Conservation (phyloP, 495 filamentous ascomycete species). For the Staphylotrichum tortipilum region DNA sequence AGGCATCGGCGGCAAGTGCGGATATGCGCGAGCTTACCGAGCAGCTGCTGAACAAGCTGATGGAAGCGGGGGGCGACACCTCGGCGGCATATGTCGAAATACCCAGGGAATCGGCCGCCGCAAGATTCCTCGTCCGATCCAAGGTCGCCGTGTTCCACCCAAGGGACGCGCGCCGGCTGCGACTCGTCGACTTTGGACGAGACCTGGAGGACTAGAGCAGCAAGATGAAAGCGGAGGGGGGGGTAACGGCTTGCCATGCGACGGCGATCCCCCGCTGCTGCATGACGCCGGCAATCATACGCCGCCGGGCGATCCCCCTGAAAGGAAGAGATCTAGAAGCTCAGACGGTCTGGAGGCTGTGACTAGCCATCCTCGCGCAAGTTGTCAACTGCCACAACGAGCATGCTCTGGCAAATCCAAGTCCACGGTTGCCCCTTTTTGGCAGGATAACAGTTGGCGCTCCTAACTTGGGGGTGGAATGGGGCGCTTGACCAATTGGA, state of each 20-base stretch:
- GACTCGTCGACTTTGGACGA: constrained; percentile 77
- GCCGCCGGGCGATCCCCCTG: constrained; percentile 1
- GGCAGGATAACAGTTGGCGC: no score
- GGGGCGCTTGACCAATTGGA: constrained; percentile 13
- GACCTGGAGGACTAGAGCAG: constrained; percentile 54
- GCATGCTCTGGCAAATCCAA: no score
- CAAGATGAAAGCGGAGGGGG: background rate
- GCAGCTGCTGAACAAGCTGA: constrained; percentile 48
- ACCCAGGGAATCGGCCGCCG: constrained; percentile 67
- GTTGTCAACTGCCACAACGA: no score
- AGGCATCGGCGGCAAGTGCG: constrained; percentile 54
- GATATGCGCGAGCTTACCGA: constrained; percentile 63
- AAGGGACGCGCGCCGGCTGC: constrained; percentile 63
- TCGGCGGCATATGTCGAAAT: constrained; percentile 59
- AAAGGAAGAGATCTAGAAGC: background rate
- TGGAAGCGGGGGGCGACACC: constrained; percentile 50
- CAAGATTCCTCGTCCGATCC: constrained; percentile 72
- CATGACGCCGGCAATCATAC: constrained; percentile 12
- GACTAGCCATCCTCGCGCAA: background rate
- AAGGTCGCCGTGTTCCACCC: constrained; percentile 85
- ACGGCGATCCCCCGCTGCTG: constrained; percentile 1
- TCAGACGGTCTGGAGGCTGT: background rate
- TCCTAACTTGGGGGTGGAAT: no score
- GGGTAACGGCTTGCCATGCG: background rate
- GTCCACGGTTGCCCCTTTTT: no score